Percentiles rank a stretch among this genome's conserved stretches.
phyloP scores from a whole-genome alignment of 352 stramenopile species.

The Phytophthora nicotianae region DNA sequence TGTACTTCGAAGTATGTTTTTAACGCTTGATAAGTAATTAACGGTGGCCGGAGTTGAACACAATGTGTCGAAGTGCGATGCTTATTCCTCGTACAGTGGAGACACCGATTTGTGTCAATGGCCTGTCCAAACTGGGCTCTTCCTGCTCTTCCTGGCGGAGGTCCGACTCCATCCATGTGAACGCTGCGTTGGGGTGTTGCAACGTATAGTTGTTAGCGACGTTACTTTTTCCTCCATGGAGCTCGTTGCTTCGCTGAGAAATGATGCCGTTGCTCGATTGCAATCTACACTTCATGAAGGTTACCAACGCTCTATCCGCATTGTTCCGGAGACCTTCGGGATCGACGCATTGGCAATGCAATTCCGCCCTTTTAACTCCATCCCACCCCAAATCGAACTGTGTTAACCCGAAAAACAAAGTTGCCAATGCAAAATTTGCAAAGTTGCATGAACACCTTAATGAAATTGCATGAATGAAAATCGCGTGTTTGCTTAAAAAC shows the following conservation, averaged over 20 bases:
- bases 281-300: constrained; percentile 3
- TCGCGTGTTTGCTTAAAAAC: constrained; percentile 30
- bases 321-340: constrained; percentile 11
- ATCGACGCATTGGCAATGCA: too few species aligned
- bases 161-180: constrained; percentile 20
- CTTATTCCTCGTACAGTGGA: constrained; percentile 1
- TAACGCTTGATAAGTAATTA: too few species aligned
- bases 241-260: constrained; percentile 19
- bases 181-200: background rate
- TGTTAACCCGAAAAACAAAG: too few species aligned
- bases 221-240: constrained; percentile 3
- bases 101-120: background rate
- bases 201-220: constrained; percentile 15
- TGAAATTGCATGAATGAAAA: constrained; percentile 9
- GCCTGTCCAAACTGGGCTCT: background rate
- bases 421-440: too few species aligned
- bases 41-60: too few species aligned
- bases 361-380: too few species aligned
- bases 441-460: too few species aligned
- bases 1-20: constrained; percentile 1
- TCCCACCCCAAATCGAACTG: too few species aligned
- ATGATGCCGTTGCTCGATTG: constrained; percentile 27
- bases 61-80: constrained; percentile 21
- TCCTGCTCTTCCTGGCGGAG: constrained; percentile 5
- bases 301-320: constrained; percentile 8